A percentile compares a stretch with the other conserved stretches of the same genome.
Conservation (phyloP, 2,329 filamentous ascomycete species). For the Madurella fahalii region DNA sequence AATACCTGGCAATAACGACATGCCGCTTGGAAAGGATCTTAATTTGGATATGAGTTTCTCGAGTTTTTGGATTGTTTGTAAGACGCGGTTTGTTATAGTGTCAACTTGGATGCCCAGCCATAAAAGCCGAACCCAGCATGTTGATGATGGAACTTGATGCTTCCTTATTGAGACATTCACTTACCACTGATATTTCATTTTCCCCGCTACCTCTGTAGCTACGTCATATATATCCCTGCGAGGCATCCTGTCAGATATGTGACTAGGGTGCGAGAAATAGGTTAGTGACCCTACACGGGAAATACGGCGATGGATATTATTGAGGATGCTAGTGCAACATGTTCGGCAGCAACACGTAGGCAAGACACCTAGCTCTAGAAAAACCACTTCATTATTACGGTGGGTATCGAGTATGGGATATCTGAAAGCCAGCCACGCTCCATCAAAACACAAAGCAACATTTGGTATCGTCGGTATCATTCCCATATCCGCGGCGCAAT, state of each 20-base stretch:
- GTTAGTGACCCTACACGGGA: too few relatives aligned
- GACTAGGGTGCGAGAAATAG: too few relatives aligned
- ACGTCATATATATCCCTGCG: too few relatives aligned
- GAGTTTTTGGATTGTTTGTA: background rate
- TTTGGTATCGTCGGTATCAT: conserved; percentile 22
- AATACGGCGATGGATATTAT: too few relatives aligned
- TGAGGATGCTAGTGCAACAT: background rate
- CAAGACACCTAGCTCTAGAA: background rate
- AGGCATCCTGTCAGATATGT: too few relatives aligned
- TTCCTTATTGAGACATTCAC: too few relatives aligned
- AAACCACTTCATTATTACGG: conserved; percentile 4
- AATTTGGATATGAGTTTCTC: background rate
- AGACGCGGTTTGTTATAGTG: too few relatives aligned
- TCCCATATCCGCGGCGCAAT: conserved; percentile 1
- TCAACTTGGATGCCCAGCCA: background rate
- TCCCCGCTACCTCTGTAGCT: too few relatives aligned
- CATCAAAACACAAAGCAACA: conserved; percentile 11
- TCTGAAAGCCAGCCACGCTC: conserved; percentile 16
- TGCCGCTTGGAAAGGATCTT: too few relatives aligned
- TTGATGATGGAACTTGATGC: background rate
- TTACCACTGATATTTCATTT: too few relatives aligned
- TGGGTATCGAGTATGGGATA: conserved; percentile 18
- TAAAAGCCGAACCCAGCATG: too few relatives aligned
- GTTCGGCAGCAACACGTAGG: background rate
- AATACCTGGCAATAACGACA: background rate